Percentiles rank a stretch among this genome's conserved stretches.
phyloP scores from a whole-genome alignment of 495 filamentous ascomycete species.

The Sabuloglossum arenarium region DNA sequence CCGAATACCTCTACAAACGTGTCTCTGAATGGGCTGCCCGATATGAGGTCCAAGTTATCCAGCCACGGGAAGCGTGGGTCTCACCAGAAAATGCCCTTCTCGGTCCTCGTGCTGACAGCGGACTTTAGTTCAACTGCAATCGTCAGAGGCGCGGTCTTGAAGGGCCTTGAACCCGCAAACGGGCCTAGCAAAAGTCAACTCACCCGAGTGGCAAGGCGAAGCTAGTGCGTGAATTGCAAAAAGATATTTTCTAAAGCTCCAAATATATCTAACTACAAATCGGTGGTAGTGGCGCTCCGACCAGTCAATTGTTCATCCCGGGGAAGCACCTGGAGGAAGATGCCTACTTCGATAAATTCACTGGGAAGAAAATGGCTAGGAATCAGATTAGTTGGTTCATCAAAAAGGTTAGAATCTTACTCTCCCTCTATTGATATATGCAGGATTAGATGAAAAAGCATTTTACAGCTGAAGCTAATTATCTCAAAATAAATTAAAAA shows the following conservation, averaged over 20 bases:
- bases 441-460: too few relatives aligned
- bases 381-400: conserved; percentile 8
- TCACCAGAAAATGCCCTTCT: neutral
- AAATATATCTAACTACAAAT: neutral
- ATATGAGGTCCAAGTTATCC: conserved; percentile 28
- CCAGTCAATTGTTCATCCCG: neutral
- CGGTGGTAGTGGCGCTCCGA: neutral
- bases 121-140: conserved; percentile 19
- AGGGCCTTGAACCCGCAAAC: conserved; percentile 16
- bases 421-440: too few relatives aligned
- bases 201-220: neutral
- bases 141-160: conserved; percentile 24
- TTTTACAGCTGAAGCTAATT: neutral
- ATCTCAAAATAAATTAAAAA: neutral
- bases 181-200: neutral
- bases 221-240: neutral
- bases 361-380: conserved; percentile 4
- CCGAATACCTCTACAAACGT: conserved; percentile 39
- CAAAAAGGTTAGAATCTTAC: neutral
- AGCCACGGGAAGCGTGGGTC: conserved; percentile 38
- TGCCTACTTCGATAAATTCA: neutral
- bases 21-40: conserved; percentile 9
- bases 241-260: neutral
- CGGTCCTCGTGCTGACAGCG: conserved; percentile 12
- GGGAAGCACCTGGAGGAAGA: conserved; percentile 2